Conservation (phyloP, 2,329 filamentous ascomycete genomes). For the Ophiocordyceps sinensis region DNA sequence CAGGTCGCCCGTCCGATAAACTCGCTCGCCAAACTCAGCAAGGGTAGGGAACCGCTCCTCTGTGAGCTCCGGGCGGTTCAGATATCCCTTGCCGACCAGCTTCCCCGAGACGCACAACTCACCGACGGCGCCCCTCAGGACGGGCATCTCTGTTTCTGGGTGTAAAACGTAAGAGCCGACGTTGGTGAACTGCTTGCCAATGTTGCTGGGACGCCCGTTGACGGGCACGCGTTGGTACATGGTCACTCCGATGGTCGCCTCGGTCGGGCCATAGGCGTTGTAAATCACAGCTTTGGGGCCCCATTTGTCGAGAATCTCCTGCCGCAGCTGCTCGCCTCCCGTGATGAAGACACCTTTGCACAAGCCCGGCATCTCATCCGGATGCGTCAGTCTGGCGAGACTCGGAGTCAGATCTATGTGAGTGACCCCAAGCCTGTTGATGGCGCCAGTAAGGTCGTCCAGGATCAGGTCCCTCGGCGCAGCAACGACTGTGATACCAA, state of each 20-base stretch:
- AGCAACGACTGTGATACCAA: conserved; percentile 71
- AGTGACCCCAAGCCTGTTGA: conserved; percentile 60
- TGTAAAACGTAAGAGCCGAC: conserved; percentile 70
- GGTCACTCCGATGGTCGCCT: conserved; percentile 84
- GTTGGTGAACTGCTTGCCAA: conserved; percentile 75
- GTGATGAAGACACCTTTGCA: conserved; percentile 84
- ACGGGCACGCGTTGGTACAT: conserved; percentile 71
- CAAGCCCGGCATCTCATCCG: conserved; percentile 65
- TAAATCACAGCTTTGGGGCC: conserved; percentile 69
- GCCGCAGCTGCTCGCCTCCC: conserved; percentile 74
- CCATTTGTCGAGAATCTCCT: conserved; percentile 81
- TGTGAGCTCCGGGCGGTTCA: conserved; percentile 69
- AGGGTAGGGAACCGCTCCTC: conserved; percentile 60
- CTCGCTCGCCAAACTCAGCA: conserved; percentile 36
- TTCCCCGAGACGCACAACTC: conserved; percentile 81
- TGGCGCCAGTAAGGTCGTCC: conserved; percentile 63
- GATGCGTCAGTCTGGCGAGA: conserved; percentile 63
- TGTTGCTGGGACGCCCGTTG: conserved; percentile 74
- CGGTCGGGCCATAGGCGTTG: conserved; percentile 86
- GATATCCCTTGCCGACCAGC: conserved; percentile 78
- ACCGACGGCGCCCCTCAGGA: conserved; percentile 65
- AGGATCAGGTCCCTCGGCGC: conserved; percentile 75
- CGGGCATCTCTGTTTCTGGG: conserved; percentile 53
- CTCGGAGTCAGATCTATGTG: conserved; percentile 89
- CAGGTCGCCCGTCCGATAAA: conserved; percentile 83